These are phyloP conservation scores for Viola odorata DNA, from an alignment of 345 rosid genomes.

Conservation along the genomic window DNA sequence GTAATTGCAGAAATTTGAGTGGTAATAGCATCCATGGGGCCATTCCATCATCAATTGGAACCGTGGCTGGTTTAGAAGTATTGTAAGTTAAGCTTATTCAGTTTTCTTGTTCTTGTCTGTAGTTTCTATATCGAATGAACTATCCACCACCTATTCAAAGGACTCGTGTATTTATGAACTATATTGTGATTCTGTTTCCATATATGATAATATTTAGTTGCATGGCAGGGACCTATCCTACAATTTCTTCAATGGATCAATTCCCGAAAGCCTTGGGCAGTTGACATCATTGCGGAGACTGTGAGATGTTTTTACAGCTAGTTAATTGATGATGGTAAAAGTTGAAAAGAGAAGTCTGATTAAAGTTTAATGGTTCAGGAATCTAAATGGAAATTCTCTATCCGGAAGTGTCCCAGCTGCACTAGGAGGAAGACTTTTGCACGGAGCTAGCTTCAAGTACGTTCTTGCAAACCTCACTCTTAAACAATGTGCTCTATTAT, in stretches of 20 bases:
- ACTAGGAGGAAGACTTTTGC: constrained; percentile 88
- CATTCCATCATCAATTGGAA: constrained; percentile 72
- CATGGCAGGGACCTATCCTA: constrained; percentile 85
- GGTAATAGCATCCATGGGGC: constrained; percentile 69
- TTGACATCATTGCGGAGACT: constrained; percentile 62
- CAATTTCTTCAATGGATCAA: constrained; percentile 76
- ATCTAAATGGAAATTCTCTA: constrained; percentile 83
- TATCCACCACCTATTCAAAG: neutral
- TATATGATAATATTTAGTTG: neutral
- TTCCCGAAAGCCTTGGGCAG: constrained; percentile 87
- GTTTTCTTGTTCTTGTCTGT: neutral
- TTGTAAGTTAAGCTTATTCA: constrained; percentile 51
- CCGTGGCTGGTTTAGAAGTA: constrained; percentile 50
- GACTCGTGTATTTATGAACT: no score
- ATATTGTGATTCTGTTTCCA: neutral
- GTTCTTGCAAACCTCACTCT: constrained; percentile 14
- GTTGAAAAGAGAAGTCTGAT: neutral
- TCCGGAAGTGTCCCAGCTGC: constrained; percentile 85
- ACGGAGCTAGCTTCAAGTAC: constrained; percentile 96
- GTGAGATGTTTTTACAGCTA: constrained; percentile 39
- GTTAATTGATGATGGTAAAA: neutral
- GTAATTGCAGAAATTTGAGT: constrained; percentile 68
- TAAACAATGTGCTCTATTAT: neutral
- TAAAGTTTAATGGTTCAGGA: constrained; percentile 39
- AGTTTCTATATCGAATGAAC: neutral